Base-by-base conservation (phyloP, 2,329 filamentous ascomycete species). In the Aspergillus ibericus region DNA sequence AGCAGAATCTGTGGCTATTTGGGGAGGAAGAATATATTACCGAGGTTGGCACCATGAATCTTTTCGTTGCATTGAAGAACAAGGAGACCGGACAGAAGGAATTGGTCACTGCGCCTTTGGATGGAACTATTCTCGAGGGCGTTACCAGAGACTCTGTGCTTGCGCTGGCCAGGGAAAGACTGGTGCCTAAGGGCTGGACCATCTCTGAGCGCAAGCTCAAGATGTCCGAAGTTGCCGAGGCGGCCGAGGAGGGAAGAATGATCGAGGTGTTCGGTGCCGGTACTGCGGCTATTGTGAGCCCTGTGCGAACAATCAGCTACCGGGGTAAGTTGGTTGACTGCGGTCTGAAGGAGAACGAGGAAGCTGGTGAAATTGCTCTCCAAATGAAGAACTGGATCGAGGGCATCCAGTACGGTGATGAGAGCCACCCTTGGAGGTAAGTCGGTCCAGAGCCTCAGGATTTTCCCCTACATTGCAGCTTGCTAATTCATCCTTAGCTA, bases 41-140 rank as follows among this genome's bases (percentile, higher is more conserved):
- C 48, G 95, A 99, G 78, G 95, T 97, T 57, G 95, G 95, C 70
- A 98, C 95, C 58, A 99, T 99, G 95, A 99, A 99, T 80, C 87
- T 99, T 75, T 99, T 98, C 71, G 88, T 89, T 32, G 93, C 90
- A 42, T 79, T 98, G 68, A 87, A 87, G 79, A 87, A 96, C 81
- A 91, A 90, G 82, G 83, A 90, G 75, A 95, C 92, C 12, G 95
- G 93, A 7, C 85, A 93, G 79, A 93, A 93, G 72, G 93, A 97
- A 81, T 85, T 99, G 54, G 76, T 97, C 69, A 99, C 95, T n/a
- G 92, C 93, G 36, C 95, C 95, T 22, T 84, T 99, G 13, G 95
- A 99, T 75, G 95, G 95, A 52, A 99, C 93, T 29, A 99, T 99
- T 66, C 84, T 99, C 47, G 92, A 96, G 78, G 95, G 95, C 69